Percentiles rank a stretch among this genome's conserved stretches.
Conservation (phyloP, 805 yeast genomes). For the Saccharomycopsis guyanensis region DNA sequence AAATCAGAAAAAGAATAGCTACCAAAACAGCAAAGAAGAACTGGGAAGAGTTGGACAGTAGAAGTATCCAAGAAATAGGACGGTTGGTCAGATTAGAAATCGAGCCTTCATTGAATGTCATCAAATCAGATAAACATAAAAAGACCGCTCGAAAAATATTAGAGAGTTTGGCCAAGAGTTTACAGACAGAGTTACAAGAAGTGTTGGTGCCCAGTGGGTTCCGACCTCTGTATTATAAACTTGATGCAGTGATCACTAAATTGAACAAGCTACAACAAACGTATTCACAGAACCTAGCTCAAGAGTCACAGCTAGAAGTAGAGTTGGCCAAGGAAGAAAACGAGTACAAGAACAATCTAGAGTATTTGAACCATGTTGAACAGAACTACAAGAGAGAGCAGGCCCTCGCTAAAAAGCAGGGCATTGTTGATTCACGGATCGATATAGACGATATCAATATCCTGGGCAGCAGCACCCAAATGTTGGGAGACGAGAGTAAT, state of each 20-base stretch:
- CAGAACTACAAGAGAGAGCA: conserved; percentile 6
- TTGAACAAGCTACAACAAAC: conserved; percentile 7
- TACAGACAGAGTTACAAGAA: conserved; percentile 11
- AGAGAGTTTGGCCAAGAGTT: neutral
- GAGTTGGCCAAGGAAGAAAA: conserved; percentile 5
- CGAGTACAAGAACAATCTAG: conserved; percentile 4
- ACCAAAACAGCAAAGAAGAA: conserved; percentile 16
- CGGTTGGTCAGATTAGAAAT: conserved; percentile 4
- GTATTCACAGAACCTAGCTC: conserved; percentile 9
- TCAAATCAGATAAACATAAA: conserved; percentile 9
- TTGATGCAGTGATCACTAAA: conserved; percentile 8
- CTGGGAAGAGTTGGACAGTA: conserved; percentile 18
- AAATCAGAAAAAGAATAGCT: conserved; percentile 6
- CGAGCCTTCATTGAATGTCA: conserved; percentile 11
- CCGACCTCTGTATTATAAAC: conserved; percentile 6
- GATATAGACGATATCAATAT: neutral
- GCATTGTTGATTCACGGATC: too few relatives aligned
- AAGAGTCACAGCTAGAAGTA: conserved; percentile 11
- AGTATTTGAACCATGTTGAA: conserved; percentile 10
- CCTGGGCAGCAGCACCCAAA: neutral
- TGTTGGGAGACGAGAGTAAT: neutral
- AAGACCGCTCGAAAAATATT: conserved; percentile 7
- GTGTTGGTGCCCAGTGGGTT: conserved; percentile 17
- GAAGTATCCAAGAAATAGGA: conserved; percentile 7
- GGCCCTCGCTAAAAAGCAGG: too few relatives aligned